Percentiles rank a stretch among this genome's conserved stretches.
phyloP scores from a whole-genome alignment of 2,329 filamentous ascomycete species.

The Phymatotrichopsis omnivora region DNA sequence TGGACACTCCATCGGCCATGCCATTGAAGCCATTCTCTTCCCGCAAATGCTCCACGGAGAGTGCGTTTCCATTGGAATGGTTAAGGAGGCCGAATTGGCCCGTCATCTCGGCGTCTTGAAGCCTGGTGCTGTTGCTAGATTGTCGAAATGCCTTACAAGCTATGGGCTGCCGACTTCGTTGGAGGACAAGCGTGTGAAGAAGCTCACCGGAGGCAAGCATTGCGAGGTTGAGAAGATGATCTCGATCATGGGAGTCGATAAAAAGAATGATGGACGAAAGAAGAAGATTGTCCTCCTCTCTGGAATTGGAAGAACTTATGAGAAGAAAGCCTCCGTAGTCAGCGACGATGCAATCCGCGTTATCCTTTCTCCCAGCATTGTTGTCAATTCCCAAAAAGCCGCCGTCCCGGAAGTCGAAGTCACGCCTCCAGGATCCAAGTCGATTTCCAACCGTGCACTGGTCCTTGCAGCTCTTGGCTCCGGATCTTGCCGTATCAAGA shows the following conservation, averaged over 20 bases:
- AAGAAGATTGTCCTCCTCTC: conserved; percentile 94
- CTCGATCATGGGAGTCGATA: conserved; percentile 93
- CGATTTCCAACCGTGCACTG: conserved; percentile 89
- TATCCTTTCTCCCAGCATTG: conserved; percentile 68
- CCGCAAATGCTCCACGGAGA: conserved; percentile 94
- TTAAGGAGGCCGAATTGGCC: conserved; percentile 90
- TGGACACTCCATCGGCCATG: conserved; percentile 95
- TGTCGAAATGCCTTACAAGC: conserved; percentile 88
- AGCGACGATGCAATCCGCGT: conserved; percentile 73
- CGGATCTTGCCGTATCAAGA: conserved; percentile 78
- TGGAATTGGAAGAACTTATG: conserved; percentile 77
- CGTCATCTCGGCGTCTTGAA: conserved; percentile 77
- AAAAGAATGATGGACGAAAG: conserved; percentile 91
- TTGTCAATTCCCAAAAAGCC: conserved; percentile 41
- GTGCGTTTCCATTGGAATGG: conserved; percentile 94
- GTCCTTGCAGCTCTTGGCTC: conserved; percentile 84
- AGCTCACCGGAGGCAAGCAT: conserved; percentile 71
- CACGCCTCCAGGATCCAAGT: conserved; percentile 89
- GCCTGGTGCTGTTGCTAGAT: conserved; percentile 75
- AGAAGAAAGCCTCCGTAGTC: conserved; percentile 82
- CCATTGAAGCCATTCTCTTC: conserved; percentile 88
- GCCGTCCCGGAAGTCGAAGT: conserved; percentile 65
- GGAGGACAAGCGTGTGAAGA: conserved; percentile 70
- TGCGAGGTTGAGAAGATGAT: conserved; percentile 80
- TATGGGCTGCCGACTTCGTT: conserved; percentile 83